Percentiles rank a stretch among this genome's conserved stretches.
Evolutionary conservation across 2,329 filamentous ascomycete genomes (phyloP).

Genomic region (Diaporthe citriasiana): DNA sequence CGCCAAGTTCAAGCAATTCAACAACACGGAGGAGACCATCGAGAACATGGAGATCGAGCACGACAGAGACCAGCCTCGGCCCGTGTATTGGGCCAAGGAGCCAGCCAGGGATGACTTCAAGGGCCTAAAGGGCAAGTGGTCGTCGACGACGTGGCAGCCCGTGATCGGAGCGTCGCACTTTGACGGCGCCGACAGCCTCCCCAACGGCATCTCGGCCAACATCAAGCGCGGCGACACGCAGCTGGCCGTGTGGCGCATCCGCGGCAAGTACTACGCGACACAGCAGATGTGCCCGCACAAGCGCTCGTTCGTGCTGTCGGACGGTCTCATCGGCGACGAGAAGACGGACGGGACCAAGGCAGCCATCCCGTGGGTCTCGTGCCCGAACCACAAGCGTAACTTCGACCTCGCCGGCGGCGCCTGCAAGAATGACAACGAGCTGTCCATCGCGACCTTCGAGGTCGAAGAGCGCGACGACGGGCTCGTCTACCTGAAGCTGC

Average conservation of each 20-base stretch:
- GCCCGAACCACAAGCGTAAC: slow-evolving; percentile 91
- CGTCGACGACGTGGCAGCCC: slow-evolving; percentile 80
- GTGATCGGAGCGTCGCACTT: slow-evolving; percentile 81
- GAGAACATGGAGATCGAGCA: slow-evolving; percentile 78
- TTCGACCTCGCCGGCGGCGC: slow-evolving; percentile 81
- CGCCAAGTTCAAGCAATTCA: slow-evolving; percentile 84
- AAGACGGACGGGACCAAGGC: slow-evolving; percentile 41
- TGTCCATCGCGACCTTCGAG: slow-evolving; percentile 87
- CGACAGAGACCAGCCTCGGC: slow-evolving; percentile 81
- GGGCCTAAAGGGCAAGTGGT: slow-evolving; percentile 74
- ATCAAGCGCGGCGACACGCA: slow-evolving; percentile 92
- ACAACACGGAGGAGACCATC: slow-evolving; percentile 81
- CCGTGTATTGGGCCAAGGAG: slow-evolving; percentile 82
- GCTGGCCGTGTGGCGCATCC: slow-evolving; percentile 87
- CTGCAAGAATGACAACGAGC: slow-evolving; percentile 80
- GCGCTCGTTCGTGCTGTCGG: slow-evolving; percentile 88
- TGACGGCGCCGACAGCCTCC: slow-evolving; percentile 70
- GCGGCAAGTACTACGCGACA: slow-evolving; percentile 84
- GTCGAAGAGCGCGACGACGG: slow-evolving; percentile 81
- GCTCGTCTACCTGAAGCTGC: slow-evolving; percentile 84
- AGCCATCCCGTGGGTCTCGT: slow-evolving; percentile 81
- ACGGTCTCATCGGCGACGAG: slow-evolving; percentile 84
- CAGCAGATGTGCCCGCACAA: slow-evolving; percentile 98
- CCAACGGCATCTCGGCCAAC: slow-evolving; percentile 81
- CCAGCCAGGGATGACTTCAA: slow-evolving; percentile 80